Percentiles rank a stretch among this genome's conserved stretches.
phyloP scores from a whole-genome alignment of 345 rosid genomes.

The Hibiscus syriacus region DNA sequence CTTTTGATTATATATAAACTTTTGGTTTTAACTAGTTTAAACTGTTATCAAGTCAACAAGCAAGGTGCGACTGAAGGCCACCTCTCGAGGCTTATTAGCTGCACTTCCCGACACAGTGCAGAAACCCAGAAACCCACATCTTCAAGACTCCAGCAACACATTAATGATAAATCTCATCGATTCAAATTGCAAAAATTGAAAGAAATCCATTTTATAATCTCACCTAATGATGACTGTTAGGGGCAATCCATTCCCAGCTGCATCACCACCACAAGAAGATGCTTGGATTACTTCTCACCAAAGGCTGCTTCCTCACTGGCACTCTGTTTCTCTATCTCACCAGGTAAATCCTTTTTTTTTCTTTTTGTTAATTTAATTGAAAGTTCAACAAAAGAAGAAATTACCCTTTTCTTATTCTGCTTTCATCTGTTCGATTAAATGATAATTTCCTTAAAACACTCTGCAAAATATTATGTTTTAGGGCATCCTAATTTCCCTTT shows the following conservation, averaged over 20 bases:
- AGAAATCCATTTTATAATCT: background rate
- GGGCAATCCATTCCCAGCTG: constrained; percentile 16
- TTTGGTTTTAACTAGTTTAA: too few relatives aligned
- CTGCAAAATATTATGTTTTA: background rate
- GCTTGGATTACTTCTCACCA: constrained; percentile 54
- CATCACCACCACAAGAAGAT: constrained; percentile 36
- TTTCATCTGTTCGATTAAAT: background rate
- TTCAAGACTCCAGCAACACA: background rate
- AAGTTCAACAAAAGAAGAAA: background rate
- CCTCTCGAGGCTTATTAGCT: background rate
- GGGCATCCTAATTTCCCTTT: background rate
- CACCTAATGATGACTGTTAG: constrained; percentile 18
- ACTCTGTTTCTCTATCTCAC: constrained; percentile 36
- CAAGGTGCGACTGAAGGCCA: background rate
- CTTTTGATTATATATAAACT: too few relatives aligned
- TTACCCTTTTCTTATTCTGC: background rate
- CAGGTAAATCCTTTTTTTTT: constrained; percentile 28
- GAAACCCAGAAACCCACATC: background rate
- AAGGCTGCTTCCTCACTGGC: constrained; percentile 50
- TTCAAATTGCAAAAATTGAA: background rate
- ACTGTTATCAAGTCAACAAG: background rate
- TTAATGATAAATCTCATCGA: background rate
- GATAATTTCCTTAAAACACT: background rate
- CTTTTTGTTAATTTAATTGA: background rate
- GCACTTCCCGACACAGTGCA: background rate